Conservation (phyloP, 345 rosid species). For the Hibiscus syriacus region DNA sequence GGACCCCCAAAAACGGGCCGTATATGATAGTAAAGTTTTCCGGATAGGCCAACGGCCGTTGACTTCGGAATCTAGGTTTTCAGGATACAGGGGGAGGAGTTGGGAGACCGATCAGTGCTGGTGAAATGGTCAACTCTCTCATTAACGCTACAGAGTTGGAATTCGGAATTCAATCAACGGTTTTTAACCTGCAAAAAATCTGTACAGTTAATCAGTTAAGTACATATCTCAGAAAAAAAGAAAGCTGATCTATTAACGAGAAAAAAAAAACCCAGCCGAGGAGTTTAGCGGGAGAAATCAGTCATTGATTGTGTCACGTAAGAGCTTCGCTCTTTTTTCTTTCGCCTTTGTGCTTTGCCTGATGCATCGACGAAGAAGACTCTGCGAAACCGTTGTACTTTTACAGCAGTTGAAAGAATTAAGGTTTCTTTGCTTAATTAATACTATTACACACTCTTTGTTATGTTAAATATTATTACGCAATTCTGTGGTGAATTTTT, state of each 20-base stretch:
- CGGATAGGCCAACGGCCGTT: constrained; percentile 40
- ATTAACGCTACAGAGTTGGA: constrained; percentile 2
- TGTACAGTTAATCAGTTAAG: not conserved
- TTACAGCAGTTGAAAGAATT: not conserved
- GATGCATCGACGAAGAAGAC: not conserved
- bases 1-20: constrained; percentile 79
- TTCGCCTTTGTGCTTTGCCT: not conserved
- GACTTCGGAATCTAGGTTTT: constrained; percentile 33
- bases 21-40: constrained; percentile 54
- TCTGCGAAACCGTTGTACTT: not conserved
- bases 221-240: not conserved
- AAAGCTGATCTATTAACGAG: not conserved
- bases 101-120: constrained; percentile 99
- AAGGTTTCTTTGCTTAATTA: not conserved
- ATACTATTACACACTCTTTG: not conserved
- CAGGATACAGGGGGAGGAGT: constrained; percentile 48
- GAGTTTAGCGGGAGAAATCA: constrained; percentile 3
- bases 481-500: no score
- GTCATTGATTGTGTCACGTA: constrained; percentile 1
- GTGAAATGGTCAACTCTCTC: constrained; percentile 34
- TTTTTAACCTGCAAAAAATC: not conserved
- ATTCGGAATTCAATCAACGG: not conserved
- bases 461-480: no score
- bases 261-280: not conserved
- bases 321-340: not conserved